Percentiles rank a stretch among this genome's conserved stretches.
phyloP scores from a whole-genome alignment of 2,329 filamentous ascomycete species.

The Phialophora chinensis region DNA sequence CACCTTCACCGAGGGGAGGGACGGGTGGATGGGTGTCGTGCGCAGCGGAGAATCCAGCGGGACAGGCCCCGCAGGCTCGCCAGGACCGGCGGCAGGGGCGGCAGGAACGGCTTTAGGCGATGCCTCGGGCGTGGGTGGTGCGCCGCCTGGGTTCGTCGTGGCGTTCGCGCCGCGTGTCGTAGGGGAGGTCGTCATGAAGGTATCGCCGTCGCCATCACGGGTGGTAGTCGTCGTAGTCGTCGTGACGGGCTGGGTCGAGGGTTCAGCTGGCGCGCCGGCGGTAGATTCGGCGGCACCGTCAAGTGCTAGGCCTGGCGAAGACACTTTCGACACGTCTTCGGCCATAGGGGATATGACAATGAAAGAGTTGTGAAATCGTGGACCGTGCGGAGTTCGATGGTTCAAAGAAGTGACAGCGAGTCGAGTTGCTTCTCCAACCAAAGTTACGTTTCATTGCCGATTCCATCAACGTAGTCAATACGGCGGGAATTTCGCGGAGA shows the following conservation, averaged over 20 bases:
- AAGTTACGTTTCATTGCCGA: not conserved
- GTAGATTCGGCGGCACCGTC: not conserved
- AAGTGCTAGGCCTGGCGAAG: slow-evolving; percentile 3
- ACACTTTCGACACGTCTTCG: slow-evolving; percentile 13
- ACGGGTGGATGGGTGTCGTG: slow-evolving; percentile 35
- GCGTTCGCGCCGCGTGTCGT: not conserved
- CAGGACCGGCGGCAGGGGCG: not conserved
- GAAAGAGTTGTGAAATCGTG: not conserved
- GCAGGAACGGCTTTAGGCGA: not conserved
- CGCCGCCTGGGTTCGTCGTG: not conserved
- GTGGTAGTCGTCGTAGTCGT: not conserved
- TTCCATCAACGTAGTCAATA: not conserved
- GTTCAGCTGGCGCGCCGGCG: slow-evolving; percentile 7
- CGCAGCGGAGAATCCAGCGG: slow-evolving; percentile 36
- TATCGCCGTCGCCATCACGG: slow-evolving; percentile 16
- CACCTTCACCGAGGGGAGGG: slow-evolving; percentile 30
- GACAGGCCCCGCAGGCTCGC: slow-evolving; percentile 14
- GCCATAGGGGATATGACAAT: slow-evolving; percentile 9
- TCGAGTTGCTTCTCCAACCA: not conserved
- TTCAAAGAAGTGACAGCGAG: not conserved
- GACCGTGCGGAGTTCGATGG: not conserved
- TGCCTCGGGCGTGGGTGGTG: slow-evolving; percentile 8
- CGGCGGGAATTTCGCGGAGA: not conserved
- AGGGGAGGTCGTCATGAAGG: slow-evolving; percentile 16
- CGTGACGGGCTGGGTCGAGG: not conserved